Percentiles rank a stretch among this genome's conserved stretches.
phyloP scores from a whole-genome alignment of 805 yeast genomes.

The Candida glaebosa region DNA sequence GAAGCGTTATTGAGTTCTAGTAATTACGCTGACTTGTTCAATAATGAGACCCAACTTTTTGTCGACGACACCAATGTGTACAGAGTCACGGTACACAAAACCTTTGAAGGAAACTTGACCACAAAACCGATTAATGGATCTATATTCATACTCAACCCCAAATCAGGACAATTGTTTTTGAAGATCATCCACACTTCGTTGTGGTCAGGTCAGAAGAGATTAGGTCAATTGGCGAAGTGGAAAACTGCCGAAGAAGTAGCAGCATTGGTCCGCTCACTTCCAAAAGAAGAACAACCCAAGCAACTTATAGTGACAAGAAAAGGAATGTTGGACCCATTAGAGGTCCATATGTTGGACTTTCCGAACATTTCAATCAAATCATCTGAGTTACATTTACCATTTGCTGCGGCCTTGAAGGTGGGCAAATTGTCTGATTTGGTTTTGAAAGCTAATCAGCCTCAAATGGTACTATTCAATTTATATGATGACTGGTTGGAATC shows the following conservation, averaged over 20 bases:
- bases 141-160: slow-evolving; percentile 83
- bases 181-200: slow-evolving; percentile 90
- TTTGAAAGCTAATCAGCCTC: slow-evolving; percentile 84
- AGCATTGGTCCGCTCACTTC: slow-evolving; percentile 81
- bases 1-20: slow-evolving; percentile 86
- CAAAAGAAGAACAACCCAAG: slow-evolving; percentile 91
- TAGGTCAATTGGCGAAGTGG: slow-evolving; percentile 95
- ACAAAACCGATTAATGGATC: slow-evolving; percentile 95
- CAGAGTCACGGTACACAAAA: slow-evolving; percentile 85
- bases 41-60: slow-evolving; percentile 76
- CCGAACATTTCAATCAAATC: slow-evolving; percentile 88
- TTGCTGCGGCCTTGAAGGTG: slow-evolving; percentile 78
- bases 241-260: slow-evolving; percentile 98
- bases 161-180: slow-evolving; percentile 83
- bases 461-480: slow-evolving; percentile 84
- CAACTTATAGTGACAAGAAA: slow-evolving; percentile 87
- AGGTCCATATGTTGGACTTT: slow-evolving; percentile 95
- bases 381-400: slow-evolving; percentile 86
- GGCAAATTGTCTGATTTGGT: slow-evolving; percentile 78
- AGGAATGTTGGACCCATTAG: slow-evolving; percentile 90
- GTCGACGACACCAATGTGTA: slow-evolving; percentile 94
- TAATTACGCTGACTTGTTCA: slow-evolving; percentile 87
- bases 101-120: slow-evolving; percentile 88
- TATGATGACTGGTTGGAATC: slow-evolving; percentile 92
- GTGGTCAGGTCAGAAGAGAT: slow-evolving; percentile 95